These are phyloP conservation scores for Cairneyella variabilis DNA, from an alignment of 495 filamentous ascomycete genomes.

Conservation along the genomic window DNA sequence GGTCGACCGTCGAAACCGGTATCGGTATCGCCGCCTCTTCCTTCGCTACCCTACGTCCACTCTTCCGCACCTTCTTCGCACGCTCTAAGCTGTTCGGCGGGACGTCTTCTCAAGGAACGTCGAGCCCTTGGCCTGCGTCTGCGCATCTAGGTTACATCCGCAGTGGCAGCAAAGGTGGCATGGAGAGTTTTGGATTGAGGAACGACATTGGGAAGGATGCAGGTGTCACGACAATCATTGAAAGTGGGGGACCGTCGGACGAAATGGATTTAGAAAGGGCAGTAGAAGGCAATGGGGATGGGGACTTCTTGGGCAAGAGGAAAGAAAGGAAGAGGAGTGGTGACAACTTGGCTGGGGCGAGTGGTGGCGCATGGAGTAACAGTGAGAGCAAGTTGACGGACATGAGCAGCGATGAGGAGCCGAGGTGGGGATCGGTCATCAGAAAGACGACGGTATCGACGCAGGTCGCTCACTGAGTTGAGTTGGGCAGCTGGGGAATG, in stretches of 20 bases:
- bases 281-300: not conserved
- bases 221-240: constrained; percentile 17
- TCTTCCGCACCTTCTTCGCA: constrained; percentile 23
- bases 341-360: not conserved
- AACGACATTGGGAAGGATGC: constrained; percentile 12
- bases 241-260: too few relatives aligned
- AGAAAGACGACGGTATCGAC: constrained; percentile 16
- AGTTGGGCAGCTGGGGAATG: too few relatives aligned
- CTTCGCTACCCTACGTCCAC: constrained; percentile 29
- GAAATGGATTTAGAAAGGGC: too few relatives aligned
- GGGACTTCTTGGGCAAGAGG: constrained; percentile 1
- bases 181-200: constrained; percentile 17
- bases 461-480: constrained; percentile 6
- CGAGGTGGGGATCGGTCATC: constrained; percentile 10
- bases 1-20: constrained; percentile 29
- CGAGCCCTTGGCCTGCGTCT: constrained; percentile 11
- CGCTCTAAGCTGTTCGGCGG: constrained; percentile 11
- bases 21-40: constrained; percentile 30
- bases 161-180: not conserved
- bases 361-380: constrained; percentile 5
- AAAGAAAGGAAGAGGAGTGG: not conserved
- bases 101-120: not conserved
- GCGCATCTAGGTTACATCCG: constrained; percentile 9
- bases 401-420: constrained; percentile 12
- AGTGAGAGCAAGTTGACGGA: constrained; percentile 13